phyloP scores from a whole-genome alignment of 2,329 filamentous ascomycete genomes.

The Penicillium crustosum region DNA sequence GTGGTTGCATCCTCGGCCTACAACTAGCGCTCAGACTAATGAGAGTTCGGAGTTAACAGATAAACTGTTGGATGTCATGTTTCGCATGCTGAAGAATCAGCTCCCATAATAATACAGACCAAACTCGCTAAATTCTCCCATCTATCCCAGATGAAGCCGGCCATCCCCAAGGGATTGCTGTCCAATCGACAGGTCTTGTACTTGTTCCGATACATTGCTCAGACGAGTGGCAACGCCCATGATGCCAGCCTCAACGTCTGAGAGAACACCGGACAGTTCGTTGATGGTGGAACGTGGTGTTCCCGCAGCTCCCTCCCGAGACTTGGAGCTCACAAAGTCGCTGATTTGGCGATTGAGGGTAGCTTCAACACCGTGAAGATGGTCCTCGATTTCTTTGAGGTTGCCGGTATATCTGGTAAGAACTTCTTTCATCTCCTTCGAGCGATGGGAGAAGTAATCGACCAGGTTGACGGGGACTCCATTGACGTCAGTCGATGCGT shows the following conservation, averaged over 20 bases:
- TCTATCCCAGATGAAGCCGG: constrained; percentile 24
- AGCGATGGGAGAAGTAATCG: constrained; percentile 62
- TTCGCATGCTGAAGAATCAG: constrained; percentile 11
- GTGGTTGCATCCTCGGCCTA: background rate
- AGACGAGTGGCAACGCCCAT: constrained; percentile 62
- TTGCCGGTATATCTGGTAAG: constrained; percentile 59
- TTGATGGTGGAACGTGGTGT: constrained; percentile 47
- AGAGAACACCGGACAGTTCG: constrained; percentile 58
- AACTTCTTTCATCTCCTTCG: constrained; percentile 61
- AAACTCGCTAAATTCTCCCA: constrained; percentile 6
- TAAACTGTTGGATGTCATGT: constrained; percentile 7
- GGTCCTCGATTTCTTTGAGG: constrained; percentile 64
- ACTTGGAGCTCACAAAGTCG: constrained; percentile 49
- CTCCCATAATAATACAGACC: constrained; percentile 24
- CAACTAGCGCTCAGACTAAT: background rate
- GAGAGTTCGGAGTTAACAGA: background rate
- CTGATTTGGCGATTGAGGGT: constrained; percentile 61
- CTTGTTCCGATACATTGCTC: constrained; percentile 59
- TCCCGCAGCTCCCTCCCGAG: constrained; percentile 42
- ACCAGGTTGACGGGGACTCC: constrained; percentile 61
- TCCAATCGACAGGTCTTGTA: constrained; percentile 57
- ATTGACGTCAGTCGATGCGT: constrained; percentile 45
- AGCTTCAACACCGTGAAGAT: constrained; percentile 63
- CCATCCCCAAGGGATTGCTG: constrained; percentile 33
- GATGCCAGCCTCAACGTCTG: constrained; percentile 66